These are phyloP conservation scores for Solanum verrucosum DNA, from an alignment of 257 asterid species.

Conservation along the genomic window DNA sequence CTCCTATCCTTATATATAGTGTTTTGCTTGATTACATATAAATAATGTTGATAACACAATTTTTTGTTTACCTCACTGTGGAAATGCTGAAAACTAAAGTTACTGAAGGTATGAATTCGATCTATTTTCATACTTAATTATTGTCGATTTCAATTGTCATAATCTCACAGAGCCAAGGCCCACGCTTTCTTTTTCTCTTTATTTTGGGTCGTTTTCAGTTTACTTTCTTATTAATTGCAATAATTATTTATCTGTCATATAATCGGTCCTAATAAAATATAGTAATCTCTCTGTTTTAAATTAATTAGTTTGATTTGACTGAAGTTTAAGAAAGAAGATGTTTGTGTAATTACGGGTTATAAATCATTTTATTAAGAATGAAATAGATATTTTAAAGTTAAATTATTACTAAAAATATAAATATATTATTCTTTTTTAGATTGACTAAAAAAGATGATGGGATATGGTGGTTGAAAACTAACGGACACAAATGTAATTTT, in stretches of 20 bases:
- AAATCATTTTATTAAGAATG: too few relatives aligned
- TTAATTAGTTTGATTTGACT: neutral
- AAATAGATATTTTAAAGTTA: too few relatives aligned
- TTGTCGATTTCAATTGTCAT: neutral
- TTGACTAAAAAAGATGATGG: neutral
- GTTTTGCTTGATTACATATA: too few relatives aligned
- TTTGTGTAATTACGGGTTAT: too few relatives aligned
- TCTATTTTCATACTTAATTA: neutral
- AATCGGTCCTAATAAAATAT: neutral
- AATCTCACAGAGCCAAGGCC: neutral
- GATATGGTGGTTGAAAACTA: neutral
- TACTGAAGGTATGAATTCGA: neutral
- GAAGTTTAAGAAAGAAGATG: neutral
- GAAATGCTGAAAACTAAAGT: neutral
- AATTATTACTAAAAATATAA: too few relatives aligned
- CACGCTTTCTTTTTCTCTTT: neutral
- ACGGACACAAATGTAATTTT: neutral
- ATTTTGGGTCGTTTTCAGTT: neutral
- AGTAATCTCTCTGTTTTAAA: neutral
- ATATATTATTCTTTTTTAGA: neutral
- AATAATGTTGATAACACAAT: too few relatives aligned
- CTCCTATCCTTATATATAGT: too few relatives aligned
- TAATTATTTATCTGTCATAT: neutral
- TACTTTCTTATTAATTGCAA: neutral
- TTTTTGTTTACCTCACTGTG: too few relatives aligned